Evolutionary conservation across 2,329 filamentous ascomycete species (phyloP).

Genomic region (Nemania abortiva): DNA sequence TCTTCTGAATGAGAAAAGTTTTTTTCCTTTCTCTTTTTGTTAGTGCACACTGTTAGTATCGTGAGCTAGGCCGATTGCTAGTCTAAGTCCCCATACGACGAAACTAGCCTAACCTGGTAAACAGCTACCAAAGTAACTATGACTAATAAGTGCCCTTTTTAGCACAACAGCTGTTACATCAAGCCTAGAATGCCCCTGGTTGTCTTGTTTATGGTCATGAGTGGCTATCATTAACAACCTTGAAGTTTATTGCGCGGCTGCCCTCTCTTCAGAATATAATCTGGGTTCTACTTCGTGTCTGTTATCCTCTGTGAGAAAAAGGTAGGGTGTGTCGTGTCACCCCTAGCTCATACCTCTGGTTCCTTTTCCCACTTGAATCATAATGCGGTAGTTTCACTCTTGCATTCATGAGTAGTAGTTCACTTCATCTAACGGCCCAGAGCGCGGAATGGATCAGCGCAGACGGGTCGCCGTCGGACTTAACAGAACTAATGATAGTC

Average conservation of each 20-base stretch:
- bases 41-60: background rate
- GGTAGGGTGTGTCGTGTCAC: too few species aligned
- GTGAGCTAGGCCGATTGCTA: background rate
- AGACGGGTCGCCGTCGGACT: background rate
- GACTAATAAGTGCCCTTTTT: background rate
- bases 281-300: too few species aligned
- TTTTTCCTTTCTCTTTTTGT: background rate
- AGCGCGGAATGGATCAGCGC: background rate
- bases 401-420: background rate
- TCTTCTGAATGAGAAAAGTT: background rate
- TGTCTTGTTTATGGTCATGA: too few species aligned
- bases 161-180: background rate
- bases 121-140: background rate
- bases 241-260: too few species aligned
- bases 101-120: background rate
- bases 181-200: too few species aligned
- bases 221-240: too few species aligned
- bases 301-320: too few species aligned
- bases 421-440: background rate
- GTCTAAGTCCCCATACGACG: background rate
- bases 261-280: too few species aligned
- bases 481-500: background rate
- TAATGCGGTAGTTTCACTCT: background rate
- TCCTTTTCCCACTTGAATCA: too few species aligned
- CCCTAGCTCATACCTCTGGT: too few species aligned